phyloP scores from a whole-genome alignment of 2,329 filamentous ascomycete genomes.

The Colletotrichum theobromicola region DNA sequence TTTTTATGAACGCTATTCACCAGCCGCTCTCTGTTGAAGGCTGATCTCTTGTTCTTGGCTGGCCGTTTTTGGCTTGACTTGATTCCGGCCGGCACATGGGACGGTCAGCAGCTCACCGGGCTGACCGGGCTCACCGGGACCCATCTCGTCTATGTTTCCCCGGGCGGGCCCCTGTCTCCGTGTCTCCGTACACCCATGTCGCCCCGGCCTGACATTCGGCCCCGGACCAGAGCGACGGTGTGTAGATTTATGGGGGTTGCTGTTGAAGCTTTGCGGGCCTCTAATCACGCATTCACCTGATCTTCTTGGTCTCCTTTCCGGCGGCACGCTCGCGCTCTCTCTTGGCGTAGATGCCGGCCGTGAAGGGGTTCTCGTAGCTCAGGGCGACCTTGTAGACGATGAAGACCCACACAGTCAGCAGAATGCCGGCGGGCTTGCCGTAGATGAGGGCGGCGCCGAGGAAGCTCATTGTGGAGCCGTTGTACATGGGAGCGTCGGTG shows the following conservation, averaged over 20 bases:
- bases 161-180: background rate
- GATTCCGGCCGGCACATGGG: background rate
- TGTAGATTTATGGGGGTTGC: constrained; percentile 6
- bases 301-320: constrained; percentile 55
- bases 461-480: constrained; percentile 91
- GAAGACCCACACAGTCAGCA: constrained; percentile 78
- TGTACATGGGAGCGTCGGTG: constrained; percentile 93
- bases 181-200: constrained; percentile 16
- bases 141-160: background rate
- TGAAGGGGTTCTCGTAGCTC: constrained; percentile 93
- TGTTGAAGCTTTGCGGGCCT: constrained; percentile 22
- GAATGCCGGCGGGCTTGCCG: constrained; percentile 84
- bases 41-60: constrained; percentile 17
- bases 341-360: constrained; percentile 89
- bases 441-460: constrained; percentile 84
- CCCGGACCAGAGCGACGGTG: constrained; percentile 1
- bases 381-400: constrained; percentile 82
- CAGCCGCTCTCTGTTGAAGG: constrained; percentile 21
- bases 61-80: constrained; percentile 11
- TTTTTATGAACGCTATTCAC: background rate
- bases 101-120: constrained; percentile 7
- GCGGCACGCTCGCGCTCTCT: constrained; percentile 65
- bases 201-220: constrained; percentile 15
- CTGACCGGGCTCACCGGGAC: constrained; percentile 10
- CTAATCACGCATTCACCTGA: constrained; percentile 41